Conservation (phyloP, 495 filamentous ascomycete genomes). For the Penicillium canescens region DNA sequence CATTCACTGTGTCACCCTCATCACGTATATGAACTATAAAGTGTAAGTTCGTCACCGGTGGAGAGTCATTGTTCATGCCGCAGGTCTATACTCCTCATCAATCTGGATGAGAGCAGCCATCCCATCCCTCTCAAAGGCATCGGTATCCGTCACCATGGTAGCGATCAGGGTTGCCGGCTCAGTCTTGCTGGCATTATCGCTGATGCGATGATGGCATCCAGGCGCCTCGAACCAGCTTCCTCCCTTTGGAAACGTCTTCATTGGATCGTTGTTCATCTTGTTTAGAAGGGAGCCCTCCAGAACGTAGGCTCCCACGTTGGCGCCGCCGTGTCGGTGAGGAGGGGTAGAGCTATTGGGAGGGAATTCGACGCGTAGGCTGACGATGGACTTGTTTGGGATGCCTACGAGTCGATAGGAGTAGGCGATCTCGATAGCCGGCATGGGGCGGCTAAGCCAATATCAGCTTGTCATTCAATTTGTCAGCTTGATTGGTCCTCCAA, state of each 20-base stretch:
- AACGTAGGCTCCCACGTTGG: conserved; percentile 33
- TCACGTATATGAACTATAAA: too few species aligned
- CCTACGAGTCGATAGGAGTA: conserved; percentile 33
- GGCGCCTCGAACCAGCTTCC: conserved; percentile 44
- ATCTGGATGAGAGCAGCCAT: conserved; percentile 28
- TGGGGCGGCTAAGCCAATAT: conserved; percentile 22
- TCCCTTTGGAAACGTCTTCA: conserved; percentile 22
- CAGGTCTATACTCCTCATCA: conserved; percentile 27
- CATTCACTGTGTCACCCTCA: too few species aligned
- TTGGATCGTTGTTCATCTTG: conserved; percentile 44
- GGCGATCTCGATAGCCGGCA: conserved; percentile 25
- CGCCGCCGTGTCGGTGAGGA: conserved; percentile 41
- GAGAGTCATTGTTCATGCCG: too few species aligned
- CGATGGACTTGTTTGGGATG: conserved; percentile 33
- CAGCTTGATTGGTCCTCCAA: not conserved
- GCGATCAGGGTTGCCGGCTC: conserved; percentile 31
- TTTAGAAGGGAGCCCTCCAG: conserved; percentile 33
- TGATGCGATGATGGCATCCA: conserved; percentile 44
- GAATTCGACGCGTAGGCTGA: conserved; percentile 33
- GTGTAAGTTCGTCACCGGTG: too few species aligned
- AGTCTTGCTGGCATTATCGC: conserved; percentile 38
- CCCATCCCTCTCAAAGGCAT: conserved; percentile 30
- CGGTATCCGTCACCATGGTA: conserved; percentile 34
- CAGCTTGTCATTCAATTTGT: not conserved
- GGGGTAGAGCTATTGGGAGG: conserved; percentile 42